A percentile compares a stretch with the other conserved stretches of the same genome.
phyloP scores from a whole-genome alignment of 306 rosid genomes.

The Cucurbita maxima region DNA sequence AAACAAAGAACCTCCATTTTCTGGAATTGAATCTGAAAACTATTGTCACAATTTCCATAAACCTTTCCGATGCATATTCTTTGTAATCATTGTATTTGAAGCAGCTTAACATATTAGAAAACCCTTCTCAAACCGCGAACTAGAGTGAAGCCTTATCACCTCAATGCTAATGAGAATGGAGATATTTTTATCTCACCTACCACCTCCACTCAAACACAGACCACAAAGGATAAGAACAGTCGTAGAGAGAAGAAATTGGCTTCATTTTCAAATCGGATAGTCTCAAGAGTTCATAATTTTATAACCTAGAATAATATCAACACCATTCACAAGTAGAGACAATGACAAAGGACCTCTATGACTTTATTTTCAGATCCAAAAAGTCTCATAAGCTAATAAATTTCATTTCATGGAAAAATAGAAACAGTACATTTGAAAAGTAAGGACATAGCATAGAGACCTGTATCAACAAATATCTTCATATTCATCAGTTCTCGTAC shows the following conservation, averaged over 20 bases:
- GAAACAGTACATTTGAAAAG: neutral
- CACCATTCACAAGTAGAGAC: neutral
- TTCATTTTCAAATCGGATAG: neutral
- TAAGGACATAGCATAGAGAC: conserved; percentile 36
- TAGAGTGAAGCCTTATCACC: neutral
- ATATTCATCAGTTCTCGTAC: conserved; percentile 87
- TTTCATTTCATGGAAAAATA: neutral
- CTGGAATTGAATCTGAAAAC: too few relatives aligned
- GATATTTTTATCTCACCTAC: neutral
- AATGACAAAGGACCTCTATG: neutral
- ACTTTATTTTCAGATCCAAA: neutral
- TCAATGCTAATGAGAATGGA: neutral
- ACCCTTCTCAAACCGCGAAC: neutral
- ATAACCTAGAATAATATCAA: neutral
- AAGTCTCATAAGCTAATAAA: neutral
- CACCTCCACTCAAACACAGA: neutral
- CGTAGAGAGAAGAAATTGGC: neutral
- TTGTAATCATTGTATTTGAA: neutral
- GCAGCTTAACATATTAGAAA: neutral
- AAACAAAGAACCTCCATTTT: neutral
- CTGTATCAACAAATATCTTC: conserved; percentile 99
- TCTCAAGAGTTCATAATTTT: neutral
- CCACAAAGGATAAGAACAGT: neutral
- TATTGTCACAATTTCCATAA: neutral
- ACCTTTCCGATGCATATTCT: neutral